Conservation (phyloP, 257 asterid species). For the Ballota nigra region DNA sequence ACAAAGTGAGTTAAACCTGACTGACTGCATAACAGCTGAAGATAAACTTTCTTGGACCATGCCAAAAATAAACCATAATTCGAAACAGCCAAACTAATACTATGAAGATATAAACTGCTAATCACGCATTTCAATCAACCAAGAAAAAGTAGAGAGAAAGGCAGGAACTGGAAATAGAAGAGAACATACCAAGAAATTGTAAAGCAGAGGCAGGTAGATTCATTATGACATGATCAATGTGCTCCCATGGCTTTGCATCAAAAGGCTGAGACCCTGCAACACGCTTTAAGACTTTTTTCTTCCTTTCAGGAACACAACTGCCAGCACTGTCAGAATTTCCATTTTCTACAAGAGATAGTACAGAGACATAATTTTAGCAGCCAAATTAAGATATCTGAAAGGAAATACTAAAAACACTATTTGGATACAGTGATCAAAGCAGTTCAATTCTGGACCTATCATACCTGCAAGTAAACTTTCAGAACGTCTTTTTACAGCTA, state of each 20-base stretch:
- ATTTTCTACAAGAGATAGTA: constrained; percentile 44
- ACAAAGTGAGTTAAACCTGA: not conserved
- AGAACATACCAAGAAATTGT: constrained; percentile 71
- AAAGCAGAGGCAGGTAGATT: constrained; percentile 93
- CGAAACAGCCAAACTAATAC: not conserved
- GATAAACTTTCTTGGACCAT: not conserved
- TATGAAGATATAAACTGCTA: not conserved
- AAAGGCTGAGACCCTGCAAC: constrained; percentile 42
- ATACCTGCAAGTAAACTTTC: constrained; percentile 58
- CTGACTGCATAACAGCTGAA: not conserved
- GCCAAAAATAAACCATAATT: not conserved
- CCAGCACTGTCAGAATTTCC: constrained; percentile 29
- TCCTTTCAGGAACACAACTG: constrained; percentile 38
- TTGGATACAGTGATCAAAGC: not conserved
- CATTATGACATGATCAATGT: constrained; percentile 88
- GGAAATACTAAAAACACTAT: not conserved
- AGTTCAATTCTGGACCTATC: not conserved
- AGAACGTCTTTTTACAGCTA: constrained; percentile 51
- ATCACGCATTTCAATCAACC: not conserved
- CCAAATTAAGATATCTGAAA: constrained; percentile 6
- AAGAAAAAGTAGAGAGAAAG: not conserved
- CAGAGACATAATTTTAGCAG: constrained; percentile 17
- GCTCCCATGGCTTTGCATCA: constrained; percentile 79
- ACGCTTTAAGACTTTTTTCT: constrained; percentile 50
- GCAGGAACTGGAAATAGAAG: not conserved